Evolutionary conservation across 495 filamentous ascomycete species (phyloP).

Genomic region (Penicillium desertorum): DNA sequence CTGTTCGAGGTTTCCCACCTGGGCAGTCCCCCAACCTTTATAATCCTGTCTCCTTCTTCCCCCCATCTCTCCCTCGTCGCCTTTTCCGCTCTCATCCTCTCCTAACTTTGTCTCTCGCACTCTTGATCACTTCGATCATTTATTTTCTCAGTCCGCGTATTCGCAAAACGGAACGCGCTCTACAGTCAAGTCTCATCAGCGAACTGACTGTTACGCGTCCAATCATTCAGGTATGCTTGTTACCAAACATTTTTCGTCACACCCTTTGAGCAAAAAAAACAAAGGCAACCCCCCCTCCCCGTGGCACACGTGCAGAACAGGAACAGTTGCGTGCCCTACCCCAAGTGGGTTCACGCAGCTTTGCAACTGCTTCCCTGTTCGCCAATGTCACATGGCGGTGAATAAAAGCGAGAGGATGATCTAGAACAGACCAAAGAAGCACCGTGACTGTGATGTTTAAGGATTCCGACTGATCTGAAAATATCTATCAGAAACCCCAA

Average conservation of each 20-base stretch:
- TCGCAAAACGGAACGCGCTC: not conserved
- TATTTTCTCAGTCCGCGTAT: not conserved
- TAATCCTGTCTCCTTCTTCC: not conserved
- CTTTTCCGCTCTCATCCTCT: not conserved
- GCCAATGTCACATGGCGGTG: not conserved
- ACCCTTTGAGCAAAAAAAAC: not conserved
- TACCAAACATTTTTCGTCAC: not conserved
- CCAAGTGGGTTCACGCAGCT: not conserved
- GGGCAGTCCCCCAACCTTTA: not conserved
- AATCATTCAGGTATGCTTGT: not conserved
- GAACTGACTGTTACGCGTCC: not conserved
- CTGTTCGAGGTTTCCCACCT: not conserved
- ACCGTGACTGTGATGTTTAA: not conserved
- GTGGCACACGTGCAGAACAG: not conserved
- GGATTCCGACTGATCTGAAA: not conserved
- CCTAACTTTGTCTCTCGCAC: not conserved
- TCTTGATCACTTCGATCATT: not conserved
- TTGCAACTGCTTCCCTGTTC: not conserved
- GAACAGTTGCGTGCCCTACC: not conserved
- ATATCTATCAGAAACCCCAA: not conserved
- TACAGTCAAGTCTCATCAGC: not conserved
- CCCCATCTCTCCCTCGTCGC: no score
- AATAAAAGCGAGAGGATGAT: not conserved
- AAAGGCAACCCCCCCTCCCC: not conserved
- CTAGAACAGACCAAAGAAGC: not conserved